Conservation (phyloP, 1,284 basidiomycete genomes). For the Ustilago xerochloae region DNA sequence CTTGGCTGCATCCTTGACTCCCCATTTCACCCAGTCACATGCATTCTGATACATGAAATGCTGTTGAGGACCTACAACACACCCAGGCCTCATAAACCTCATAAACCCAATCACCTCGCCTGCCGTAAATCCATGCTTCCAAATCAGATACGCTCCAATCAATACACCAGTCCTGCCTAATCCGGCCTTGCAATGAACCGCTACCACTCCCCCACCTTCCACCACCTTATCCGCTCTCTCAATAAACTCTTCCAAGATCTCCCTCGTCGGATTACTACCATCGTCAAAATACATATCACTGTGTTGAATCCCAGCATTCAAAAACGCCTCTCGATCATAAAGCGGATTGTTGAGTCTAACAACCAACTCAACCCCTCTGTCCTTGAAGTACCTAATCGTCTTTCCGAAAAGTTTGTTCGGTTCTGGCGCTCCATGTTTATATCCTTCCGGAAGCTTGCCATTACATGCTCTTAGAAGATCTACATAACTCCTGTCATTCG, state of each 20-base stretch:
- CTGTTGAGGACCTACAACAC: conserved; percentile 84
- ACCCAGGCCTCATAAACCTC: conserved; percentile 94
- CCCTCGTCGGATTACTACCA: conserved; percentile 95
- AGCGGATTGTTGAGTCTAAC: conserved; percentile 93
- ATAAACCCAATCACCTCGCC: conserved; percentile 97
- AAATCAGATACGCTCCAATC: conserved; percentile 92
- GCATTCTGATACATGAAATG: conserved; percentile 91
- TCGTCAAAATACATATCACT: conserved; percentile 91
- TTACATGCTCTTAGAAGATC: conserved; percentile 63
- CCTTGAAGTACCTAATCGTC: conserved; percentile 90
- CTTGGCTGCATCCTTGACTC: conserved; percentile 48
- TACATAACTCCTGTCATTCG: conserved; percentile 69
- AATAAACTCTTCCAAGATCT: conserved; percentile 91
- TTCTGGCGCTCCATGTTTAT: conserved; percentile 15
- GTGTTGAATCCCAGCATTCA: conserved; percentile 88
- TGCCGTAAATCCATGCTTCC: conserved; percentile 99
- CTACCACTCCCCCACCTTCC: conserved; percentile 81
- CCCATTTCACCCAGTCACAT: conserved; percentile 64
- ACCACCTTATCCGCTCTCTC: conserved; percentile 83
- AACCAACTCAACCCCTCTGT: conserved; percentile 87
- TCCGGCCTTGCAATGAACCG: conserved; percentile 89
- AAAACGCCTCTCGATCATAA: conserved; percentile 87
- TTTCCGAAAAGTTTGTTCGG: conserved; percentile 70
- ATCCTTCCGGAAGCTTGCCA: conserved; percentile 49
- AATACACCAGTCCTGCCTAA: conserved; percentile 92